A percentile compares a stretch with the other conserved stretches of the same genome.
Evolutionary conservation across 2,329 filamentous ascomycete species (phyloP).

Genomic region (Fusarium globosum): DNA sequence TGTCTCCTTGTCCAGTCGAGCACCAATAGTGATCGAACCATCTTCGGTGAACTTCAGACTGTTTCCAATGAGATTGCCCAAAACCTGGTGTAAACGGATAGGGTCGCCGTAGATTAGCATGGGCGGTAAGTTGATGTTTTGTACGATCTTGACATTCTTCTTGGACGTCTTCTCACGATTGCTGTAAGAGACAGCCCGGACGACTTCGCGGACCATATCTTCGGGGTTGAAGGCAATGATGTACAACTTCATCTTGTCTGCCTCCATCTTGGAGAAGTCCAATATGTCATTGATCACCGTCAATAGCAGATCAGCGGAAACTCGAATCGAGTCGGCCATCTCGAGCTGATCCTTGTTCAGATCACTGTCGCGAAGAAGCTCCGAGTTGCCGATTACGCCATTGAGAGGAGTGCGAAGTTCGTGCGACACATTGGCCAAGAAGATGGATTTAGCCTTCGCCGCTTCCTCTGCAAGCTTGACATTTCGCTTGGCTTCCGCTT

Average conservation of each 20-base stretch:
- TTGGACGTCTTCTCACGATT: slow-evolving; percentile 71
- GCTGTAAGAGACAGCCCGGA: slow-evolving; percentile 73
- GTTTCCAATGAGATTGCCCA: slow-evolving; percentile 89
- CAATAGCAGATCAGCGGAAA: slow-evolving; percentile 86
- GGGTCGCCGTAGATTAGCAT: slow-evolving; percentile 77
- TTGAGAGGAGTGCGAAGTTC: slow-evolving; percentile 86
- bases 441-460: slow-evolving; percentile 84
- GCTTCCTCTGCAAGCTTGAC: slow-evolving; percentile 86
- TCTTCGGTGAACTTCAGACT: slow-evolving; percentile 93
- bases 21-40: slow-evolving; percentile 86
- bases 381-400: slow-evolving; percentile 89
- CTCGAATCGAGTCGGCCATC: slow-evolving; percentile 87
- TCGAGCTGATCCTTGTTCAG: slow-evolving; percentile 82
- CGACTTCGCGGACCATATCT: slow-evolving; percentile 74
- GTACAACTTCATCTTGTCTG: slow-evolving; percentile 85
- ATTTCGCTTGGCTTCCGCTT: slow-evolving; percentile 80
- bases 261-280: slow-evolving; percentile 94
- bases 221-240: slow-evolving; percentile 75
- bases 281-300: slow-evolving; percentile 97
- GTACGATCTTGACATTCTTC: slow-evolving; percentile 71
- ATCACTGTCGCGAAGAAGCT: slow-evolving; percentile 80
- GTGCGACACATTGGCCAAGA: slow-evolving; percentile 83
- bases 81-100: slow-evolving; percentile 73
- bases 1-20: slow-evolving; percentile 77
- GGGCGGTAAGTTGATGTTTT: slow-evolving; percentile 79